Evolutionary conservation across 257 asterid genomes (phyloP), one percentile per base, ranked within the genome.

Genomic region (Galeopsis tetrahit): DNA sequence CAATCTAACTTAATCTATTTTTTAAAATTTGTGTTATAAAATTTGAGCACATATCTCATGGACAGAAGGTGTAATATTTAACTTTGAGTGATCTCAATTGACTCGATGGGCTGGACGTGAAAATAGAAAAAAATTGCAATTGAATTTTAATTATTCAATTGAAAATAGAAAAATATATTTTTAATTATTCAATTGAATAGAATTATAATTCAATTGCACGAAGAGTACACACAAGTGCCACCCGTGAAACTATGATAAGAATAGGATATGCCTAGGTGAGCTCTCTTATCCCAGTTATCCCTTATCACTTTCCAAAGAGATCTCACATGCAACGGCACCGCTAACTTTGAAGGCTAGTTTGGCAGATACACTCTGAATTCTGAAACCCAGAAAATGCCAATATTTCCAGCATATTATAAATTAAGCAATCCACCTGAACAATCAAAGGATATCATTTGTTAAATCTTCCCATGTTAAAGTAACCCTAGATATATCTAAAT

Each of bases 231-330:
- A 21, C 28, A 21, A 21, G 28, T 21, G 28, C 1, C 0, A 21
- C 28, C 28, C 28, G 1, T 21, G 28, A 21, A 21, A 21, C 0
- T 21, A 21, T 21, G 28, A 21, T 4, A 63, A 21, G 38, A 44
- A 21, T 21, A 53, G 61, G 11, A 74, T 64, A 43, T 52, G 71
- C 3, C 52, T 73, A 7, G 28, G 0, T 21, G 28, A 21, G 28
- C 28, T 7, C n/a, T 46, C 15, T 46, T 46, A 46, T 46, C n/a
- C n/a, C n/a, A n/a, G n/a, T n/a, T n/a, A n/a, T n/a, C 15, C 11
- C 73, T 69, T 79, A 79, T 79, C 77, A 79, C 57, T 56, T 72
- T 52, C 7, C 68, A 73, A 67, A 69, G 8, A 7, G 63, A 53
- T 8, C 7, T 63, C 73, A 63, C 64, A 68, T 73, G 76, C 57